Evolutionary conservation across 2,329 filamentous ascomycete species (phyloP), one percentile per base, ranked within the genome.

Genomic region (Microcyclosporella mali): DNA sequence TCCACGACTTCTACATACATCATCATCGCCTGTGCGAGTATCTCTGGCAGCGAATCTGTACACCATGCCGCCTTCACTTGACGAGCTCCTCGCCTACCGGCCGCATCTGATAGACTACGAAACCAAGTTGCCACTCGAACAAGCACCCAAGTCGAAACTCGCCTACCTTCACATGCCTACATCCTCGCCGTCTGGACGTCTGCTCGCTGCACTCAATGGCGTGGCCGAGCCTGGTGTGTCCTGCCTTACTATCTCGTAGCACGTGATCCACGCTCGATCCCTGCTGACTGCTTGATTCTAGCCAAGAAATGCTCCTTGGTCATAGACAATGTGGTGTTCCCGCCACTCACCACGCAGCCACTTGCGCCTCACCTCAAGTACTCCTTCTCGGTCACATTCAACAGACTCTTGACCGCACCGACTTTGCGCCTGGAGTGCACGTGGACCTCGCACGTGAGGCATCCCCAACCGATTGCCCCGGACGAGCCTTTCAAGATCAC

Each of bases 151-250:
- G 4, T 15, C 34, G 4, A 30, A 43, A 16, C 45, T 53, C 11
- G 48, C 45, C 11, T 35, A 35, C 6, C 39, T 53, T 4, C 44
- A 47, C 28, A 39, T 39, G 14, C 42, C 42, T 10, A 12, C 40
- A 15, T 32, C 19, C 11, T 10, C 11, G 9, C 25, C 35, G 6
- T 11, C 33, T 3, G 7, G 33, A 8, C 37, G 31, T 25, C 21
- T 16, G 3, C 40, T 46, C 12, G 8, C 14, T 16, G 14, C 33
- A 43, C 30, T 41, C 47, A 2, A 45, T 38, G 2, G 25, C 34
- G 2, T 33, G 40, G n/a, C 40, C 45, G 8, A 28, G 34, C 15
- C 45, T 39, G 3, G 30, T 21, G 4, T 48, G 6, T 47, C 40
- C 27, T 39, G 15, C 12, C 27, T 47, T 19, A 30, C 45, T 10